A percentile compares a stretch with the other conserved stretches of the same genome.
Evolutionary conservation across 2,329 filamentous ascomycete species (phyloP).

Genomic region (Phialocephala sp.): DNA sequence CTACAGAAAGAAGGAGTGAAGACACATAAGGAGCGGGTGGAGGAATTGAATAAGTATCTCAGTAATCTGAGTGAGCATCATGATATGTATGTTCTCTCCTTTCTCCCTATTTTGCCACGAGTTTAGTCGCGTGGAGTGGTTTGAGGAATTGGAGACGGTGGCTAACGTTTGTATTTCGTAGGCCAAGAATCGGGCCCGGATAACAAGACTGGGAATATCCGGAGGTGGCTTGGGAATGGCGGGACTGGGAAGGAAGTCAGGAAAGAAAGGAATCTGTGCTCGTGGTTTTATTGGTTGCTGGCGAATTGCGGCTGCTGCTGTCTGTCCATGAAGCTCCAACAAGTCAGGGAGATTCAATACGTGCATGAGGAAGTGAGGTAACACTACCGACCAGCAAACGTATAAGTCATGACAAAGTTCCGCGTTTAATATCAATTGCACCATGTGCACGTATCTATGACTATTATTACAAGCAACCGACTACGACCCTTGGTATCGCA

Average conservation of each 20-base stretch:
- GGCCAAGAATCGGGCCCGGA: slow-evolving; percentile 33
- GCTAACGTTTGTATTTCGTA: slow-evolving; percentile 12
- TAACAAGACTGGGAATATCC: slow-evolving; percentile 18
- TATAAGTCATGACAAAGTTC: not conserved
- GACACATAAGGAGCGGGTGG: slow-evolving; percentile 95
- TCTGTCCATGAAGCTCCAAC: no score
- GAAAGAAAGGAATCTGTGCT: not conserved
- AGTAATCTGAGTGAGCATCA: slow-evolving; percentile 95
- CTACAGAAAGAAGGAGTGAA: slow-evolving; percentile 83
- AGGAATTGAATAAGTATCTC: slow-evolving; percentile 93
- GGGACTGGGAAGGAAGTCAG: not conserved
- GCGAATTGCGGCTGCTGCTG: no score
- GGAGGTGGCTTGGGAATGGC: not conserved
- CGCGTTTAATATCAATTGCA: not conserved
- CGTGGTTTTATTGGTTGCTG: not conserved
- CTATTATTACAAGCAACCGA: slow-evolving; percentile 2
- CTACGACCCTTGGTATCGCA: slow-evolving; percentile 6
- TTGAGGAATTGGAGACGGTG: not conserved
- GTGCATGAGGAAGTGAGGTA: not conserved
- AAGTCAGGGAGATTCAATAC: not conserved
- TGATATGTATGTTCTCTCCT: slow-evolving; percentile 68
- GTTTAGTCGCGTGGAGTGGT: not conserved
- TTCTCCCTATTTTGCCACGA: not conserved
- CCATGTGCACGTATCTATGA: not conserved
- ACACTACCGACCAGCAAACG: not conserved